Evolutionary conservation across 306 rosid species (phyloP), one percentile per base, ranked within the genome.

Genomic region (Sicyos edulis): DNA sequence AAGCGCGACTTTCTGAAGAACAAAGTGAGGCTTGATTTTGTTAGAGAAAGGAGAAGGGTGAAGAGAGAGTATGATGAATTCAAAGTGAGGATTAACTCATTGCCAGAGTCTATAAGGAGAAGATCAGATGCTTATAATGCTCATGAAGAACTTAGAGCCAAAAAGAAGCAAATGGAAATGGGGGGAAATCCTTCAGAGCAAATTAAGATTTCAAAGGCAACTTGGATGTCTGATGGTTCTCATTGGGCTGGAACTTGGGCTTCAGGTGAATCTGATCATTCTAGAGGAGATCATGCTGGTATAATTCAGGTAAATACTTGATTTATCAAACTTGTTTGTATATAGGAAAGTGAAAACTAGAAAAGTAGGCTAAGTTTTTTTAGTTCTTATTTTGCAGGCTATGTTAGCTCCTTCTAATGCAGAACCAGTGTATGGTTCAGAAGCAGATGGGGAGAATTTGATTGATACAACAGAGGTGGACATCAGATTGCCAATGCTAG

Each of bases 221-320:
- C 84, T 24, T 91, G 96, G 96, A 91, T 91, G 96, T 91, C 96
- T 2, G 96, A 91, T 82, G 90, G 95, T 44, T 86, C 95, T 83
- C 90, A 85, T 71, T 91, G 96, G 96, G 85, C 90, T n/a, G 96
- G 96, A 73, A 86, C 96, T 62, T 91, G 96, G 96, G 77, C 80
- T 16, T 91, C 92, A 10, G 85, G 82, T 22, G 92, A 91, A 74
- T 24, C 82, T 5, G 95, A 91, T 8, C 96, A 91, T 79, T 81
- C 95, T 1, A 83, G 95, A 81, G 96, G 96, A 10, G 95, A 91
- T 57, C 96, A 91, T 78, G 95, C 95, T 22, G 95, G 95, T 34
- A 79, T 91, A 16, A 88, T 91, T 80, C 96, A 91, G 95, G 96
- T 90, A 82, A 63, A 24, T 24, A 11, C 17, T 68, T 19, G 2